These are phyloP conservation scores for Pseudogymnoascus sp. DNA, from an alignment of 2,329 filamentous ascomycete genomes.

Conservation along the genomic window DNA sequence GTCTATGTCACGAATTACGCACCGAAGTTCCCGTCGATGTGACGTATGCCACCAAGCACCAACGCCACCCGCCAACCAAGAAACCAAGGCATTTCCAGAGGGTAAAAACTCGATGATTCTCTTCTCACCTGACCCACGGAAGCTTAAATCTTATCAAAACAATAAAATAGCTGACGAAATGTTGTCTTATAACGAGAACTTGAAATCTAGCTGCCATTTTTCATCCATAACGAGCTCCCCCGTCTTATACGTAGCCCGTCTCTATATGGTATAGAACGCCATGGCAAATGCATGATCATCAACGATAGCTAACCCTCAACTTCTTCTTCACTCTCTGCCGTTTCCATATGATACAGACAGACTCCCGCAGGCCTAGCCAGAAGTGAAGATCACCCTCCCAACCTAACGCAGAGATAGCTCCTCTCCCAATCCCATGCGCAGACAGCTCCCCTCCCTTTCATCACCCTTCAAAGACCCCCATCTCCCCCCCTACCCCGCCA, in stretches of 20 bases:
- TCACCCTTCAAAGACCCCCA: background rate
- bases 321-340: background rate
- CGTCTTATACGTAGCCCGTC: background rate
- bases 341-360: background rate
- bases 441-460: background rate
- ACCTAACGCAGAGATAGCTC: background rate
- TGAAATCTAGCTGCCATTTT: background rate
- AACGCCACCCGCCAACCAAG: background rate
- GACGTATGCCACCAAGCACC: background rate
- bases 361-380: background rate
- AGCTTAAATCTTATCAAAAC: background rate
- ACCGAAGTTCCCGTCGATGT: background rate
- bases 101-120: background rate
- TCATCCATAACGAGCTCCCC: background rate
- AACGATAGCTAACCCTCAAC: background rate
- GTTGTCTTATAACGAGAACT: background rate
- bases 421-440: background rate
- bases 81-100: background rate
- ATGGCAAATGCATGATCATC: background rate
- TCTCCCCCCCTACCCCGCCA: conserved; percentile 17
- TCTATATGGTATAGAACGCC: background rate
- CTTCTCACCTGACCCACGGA: background rate
- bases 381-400: background rate
- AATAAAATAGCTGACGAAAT: background rate
- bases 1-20: background rate